Conservation (phyloP, 176 grass and related monocot species). For the Elymus sibiricus region DNA sequence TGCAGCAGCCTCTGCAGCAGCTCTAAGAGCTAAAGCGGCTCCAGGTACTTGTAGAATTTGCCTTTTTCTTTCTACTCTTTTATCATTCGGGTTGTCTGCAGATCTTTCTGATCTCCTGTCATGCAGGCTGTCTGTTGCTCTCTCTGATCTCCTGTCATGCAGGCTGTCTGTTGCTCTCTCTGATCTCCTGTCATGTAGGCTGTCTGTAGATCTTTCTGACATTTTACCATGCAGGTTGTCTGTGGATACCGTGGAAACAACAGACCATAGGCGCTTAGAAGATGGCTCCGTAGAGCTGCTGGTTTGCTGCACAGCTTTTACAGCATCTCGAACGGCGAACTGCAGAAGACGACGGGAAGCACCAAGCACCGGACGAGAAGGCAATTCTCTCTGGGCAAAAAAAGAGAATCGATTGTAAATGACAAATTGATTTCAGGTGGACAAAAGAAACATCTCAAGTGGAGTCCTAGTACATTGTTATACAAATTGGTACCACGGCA, state of each 20-base stretch:
- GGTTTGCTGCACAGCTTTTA: constrained; percentile 69
- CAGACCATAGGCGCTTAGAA: constrained; percentile 71
- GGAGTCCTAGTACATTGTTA: not conserved
- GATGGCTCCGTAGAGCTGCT: constrained; percentile 48
- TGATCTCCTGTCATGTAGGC: not conserved
- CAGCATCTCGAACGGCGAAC: constrained; percentile 91
- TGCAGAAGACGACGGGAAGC: constrained; percentile 83
- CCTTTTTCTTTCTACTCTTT: constrained; percentile 55
- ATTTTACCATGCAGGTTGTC: constrained; percentile 34
- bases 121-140: not conserved
- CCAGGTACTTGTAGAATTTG: constrained; percentile 49
- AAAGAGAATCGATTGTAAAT: constrained; percentile 9
- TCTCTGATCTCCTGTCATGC: constrained; percentile 12
- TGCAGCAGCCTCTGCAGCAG: constrained; percentile 73
- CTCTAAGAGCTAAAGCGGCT: constrained; percentile 73
- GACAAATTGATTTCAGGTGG: constrained; percentile 9
- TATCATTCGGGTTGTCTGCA: constrained; percentile 29
- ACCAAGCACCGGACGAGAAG: constrained; percentile 47
- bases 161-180: not conserved
- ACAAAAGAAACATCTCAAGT: constrained; percentile 15
- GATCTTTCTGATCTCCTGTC: constrained; percentile 45
- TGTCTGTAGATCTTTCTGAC: constrained; percentile 34
- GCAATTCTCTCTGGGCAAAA: constrained; percentile 53
- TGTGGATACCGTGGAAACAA: constrained; percentile 58
- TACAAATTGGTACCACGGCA: not conserved